Percentiles rank a stretch among this genome's conserved stretches.
These are phyloP conservation scores for Dovyalis caffra DNA, from an alignment of 345 rosid genomes.

Conservation along the genomic window DNA sequence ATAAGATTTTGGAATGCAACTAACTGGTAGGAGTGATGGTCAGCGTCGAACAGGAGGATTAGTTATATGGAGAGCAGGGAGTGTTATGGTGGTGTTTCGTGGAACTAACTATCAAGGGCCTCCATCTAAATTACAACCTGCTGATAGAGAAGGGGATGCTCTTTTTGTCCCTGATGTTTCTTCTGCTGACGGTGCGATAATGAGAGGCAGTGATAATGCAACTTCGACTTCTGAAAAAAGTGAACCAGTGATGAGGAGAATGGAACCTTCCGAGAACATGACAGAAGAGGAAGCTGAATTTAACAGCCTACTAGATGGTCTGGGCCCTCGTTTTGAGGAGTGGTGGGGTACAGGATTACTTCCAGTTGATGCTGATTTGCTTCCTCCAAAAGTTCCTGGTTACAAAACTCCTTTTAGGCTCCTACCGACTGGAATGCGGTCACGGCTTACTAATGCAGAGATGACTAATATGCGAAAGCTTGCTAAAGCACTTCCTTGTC, in stretches of 20 bases:
- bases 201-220: constrained; percentile 30
- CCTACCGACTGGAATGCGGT: constrained; percentile 95
- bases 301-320: constrained; percentile 67
- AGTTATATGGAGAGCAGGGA: constrained; percentile 97
- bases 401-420: constrained; percentile 95
- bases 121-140: constrained; percentile 37
- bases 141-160: constrained; percentile 42
- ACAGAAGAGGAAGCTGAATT: constrained; percentile 84
- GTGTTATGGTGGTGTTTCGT: constrained; percentile 91
- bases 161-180: constrained; percentile 75
- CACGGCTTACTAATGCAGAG: constrained; percentile 87
- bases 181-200: constrained; percentile 37
- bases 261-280: constrained; percentile 37
- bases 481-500: constrained; percentile 90
- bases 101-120: constrained; percentile 81
- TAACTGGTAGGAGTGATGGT: constrained; percentile 40
- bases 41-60: constrained; percentile 98
- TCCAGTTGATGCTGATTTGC: constrained; percentile 93
- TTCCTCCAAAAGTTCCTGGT: constrained; percentile 74
- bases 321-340: constrained; percentile 91
- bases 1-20: constrained; percentile 7
- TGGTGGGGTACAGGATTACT: constrained; percentile 99
- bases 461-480: constrained; percentile 88
- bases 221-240: constrained; percentile 33
- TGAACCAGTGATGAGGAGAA: constrained; percentile 36